These are phyloP conservation scores for Kwoniella mangroviensis DNA, from an alignment of 768 basidiomycete genomes.

Conservation along the genomic window DNA sequence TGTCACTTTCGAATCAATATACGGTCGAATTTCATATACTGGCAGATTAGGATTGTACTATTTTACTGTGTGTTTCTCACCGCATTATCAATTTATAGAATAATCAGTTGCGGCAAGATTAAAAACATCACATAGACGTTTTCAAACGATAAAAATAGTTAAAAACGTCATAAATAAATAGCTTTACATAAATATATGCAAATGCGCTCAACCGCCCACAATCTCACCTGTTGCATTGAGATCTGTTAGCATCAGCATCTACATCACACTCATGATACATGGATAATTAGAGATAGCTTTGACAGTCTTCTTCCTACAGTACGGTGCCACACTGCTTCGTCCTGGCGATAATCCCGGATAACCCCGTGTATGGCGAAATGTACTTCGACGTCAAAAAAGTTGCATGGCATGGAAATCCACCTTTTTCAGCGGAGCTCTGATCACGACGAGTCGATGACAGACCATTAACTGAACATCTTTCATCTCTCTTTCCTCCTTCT, in stretches of 20 bases:
- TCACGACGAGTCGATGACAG: neutral
- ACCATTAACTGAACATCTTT: neutral
- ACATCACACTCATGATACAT: too few species aligned
- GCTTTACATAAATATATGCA: constrained; percentile 21
- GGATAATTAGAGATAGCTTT: too few species aligned
- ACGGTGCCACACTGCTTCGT: too few species aligned
- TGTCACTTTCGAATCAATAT: neutral
- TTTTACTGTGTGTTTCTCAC: neutral
- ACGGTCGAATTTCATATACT: neutral
- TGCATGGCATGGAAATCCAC: neutral
- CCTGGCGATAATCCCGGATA: neutral
- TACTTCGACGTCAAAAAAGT: neutral
- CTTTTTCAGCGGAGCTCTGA: neutral
- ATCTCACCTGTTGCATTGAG: neutral
- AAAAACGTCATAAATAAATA: constrained; percentile 4
- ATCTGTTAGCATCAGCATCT: too few species aligned
- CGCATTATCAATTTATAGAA: neutral
- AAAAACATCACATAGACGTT: constrained; percentile 4
- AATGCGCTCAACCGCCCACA: constrained; percentile 30
- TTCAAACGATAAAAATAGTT: constrained; percentile 1
- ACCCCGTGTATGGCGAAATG: neutral
- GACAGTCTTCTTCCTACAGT: too few species aligned
- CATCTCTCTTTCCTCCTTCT: neutral
- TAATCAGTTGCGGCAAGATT: neutral
- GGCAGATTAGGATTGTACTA: neutral